Percentiles rank a stretch among this genome's conserved stretches.
Evolutionary conservation across 768 basidiomycete species (phyloP).

Genomic region (Podaxis sp.): DNA sequence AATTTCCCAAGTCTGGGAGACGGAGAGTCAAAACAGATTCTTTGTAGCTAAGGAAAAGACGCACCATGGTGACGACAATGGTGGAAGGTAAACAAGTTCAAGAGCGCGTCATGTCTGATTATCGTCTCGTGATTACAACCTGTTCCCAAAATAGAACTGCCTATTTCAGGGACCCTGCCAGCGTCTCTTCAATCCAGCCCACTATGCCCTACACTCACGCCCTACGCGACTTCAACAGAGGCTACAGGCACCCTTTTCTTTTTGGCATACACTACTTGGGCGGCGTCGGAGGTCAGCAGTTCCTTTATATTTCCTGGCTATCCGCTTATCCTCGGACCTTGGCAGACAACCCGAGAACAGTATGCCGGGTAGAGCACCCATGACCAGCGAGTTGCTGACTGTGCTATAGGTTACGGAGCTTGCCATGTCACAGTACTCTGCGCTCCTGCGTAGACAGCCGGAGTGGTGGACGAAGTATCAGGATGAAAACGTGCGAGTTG

Average conservation of each 20-base stretch:
- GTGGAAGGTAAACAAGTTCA: not conserved
- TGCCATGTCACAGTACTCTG: conserved; percentile 50
- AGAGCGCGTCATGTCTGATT: conserved; percentile 4
- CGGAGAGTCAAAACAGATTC: not conserved
- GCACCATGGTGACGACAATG: not conserved
- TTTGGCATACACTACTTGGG: conserved; percentile 42
- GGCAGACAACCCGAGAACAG: conserved; percentile 49
- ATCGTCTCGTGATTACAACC: not conserved
- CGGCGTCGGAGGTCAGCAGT: conserved; percentile 44
- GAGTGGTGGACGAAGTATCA: conserved; percentile 41
- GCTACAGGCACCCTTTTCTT: conserved; percentile 52
- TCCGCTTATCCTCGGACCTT: not conserved
- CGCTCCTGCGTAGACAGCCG: conserved; percentile 35
- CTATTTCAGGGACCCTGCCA: not conserved
- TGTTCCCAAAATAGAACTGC: conserved; percentile 10
- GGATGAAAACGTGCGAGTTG: conserved; percentile 24
- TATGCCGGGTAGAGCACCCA: conserved; percentile 23
- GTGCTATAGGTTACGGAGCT: conserved; percentile 43
- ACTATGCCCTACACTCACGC: conserved; percentile 13
- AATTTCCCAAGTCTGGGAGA: conserved; percentile 68
- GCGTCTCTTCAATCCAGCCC: not conserved
- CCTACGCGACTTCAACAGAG: conserved; percentile 28
- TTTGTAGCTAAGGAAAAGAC: conserved; percentile 7
- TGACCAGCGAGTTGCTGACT: not conserved
- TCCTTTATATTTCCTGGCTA: not conserved